These are phyloP conservation scores for Penicilliopsis zonata DNA, from an alignment of 495 filamentous ascomycete species.

Conservation along the genomic window DNA sequence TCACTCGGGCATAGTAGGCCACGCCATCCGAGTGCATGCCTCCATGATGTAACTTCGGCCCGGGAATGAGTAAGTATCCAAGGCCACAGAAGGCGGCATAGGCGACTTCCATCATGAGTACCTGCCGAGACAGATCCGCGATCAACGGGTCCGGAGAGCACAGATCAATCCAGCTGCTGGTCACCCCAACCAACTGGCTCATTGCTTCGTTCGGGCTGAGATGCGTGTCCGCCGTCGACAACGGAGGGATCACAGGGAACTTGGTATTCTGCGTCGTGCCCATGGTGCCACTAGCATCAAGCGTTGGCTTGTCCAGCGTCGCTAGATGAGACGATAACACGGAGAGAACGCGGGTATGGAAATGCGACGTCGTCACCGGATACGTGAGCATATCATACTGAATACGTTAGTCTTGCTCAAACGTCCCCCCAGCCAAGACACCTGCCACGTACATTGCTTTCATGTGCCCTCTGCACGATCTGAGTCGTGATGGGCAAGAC, in stretches of 20 bases:
- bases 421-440: too few relatives aligned
- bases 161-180: constrained; percentile 83
- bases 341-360: constrained; percentile 62
- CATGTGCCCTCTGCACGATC: constrained; percentile 56
- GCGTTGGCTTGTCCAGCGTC: constrained; percentile 15
- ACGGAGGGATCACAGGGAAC: constrained; percentile 51
- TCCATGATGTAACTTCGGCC: constrained; percentile 48
- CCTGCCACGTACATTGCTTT: constrained; percentile 28
- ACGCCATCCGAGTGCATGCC: constrained; percentile 32
- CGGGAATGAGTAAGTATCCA: constrained; percentile 67
- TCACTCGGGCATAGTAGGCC: constrained; percentile 70
- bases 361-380: constrained; percentile 73
- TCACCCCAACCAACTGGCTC: constrained; percentile 57
- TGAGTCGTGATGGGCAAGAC: constrained; percentile 45
- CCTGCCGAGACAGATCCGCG: constrained; percentile 72
- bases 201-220: constrained; percentile 61
- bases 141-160: constrained; percentile 73
- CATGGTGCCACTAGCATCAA: constrained; percentile 22
- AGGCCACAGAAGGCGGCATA: constrained; percentile 94
- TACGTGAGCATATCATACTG: constrained; percentile 91
- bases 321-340: constrained; percentile 48
- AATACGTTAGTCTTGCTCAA: constrained; percentile 10
- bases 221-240: constrained; percentile 61
- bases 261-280: constrained; percentile 24
- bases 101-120: constrained; percentile 77